Conservation (phyloP, 768 basidiomycete species). For the Hericium erinaceus region DNA sequence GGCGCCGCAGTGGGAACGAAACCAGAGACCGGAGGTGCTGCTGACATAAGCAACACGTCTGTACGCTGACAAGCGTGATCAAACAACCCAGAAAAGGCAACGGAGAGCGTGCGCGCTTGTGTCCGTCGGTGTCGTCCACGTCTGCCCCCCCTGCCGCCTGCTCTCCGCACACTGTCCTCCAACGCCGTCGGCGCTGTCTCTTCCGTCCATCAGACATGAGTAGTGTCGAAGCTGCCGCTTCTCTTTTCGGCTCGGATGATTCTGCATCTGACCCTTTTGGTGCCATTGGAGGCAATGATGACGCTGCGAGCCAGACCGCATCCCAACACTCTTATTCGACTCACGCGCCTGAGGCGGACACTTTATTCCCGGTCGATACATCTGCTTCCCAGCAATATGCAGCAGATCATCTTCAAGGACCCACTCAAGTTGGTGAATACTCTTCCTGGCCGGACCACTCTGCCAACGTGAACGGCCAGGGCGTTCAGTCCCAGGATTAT, state of each 20-base stretch:
- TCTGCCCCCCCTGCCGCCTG: neutral
- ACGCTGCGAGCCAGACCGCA: neutral
- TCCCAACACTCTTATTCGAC: neutral
- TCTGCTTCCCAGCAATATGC: neutral
- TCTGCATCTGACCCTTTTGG: conserved; percentile 33
- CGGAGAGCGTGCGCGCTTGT: too few relatives aligned
- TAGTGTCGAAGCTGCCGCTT: conserved; percentile 68
- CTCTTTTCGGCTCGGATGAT: conserved; percentile 68
- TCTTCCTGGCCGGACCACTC: conserved; percentile 1
- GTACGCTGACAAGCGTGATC: too few relatives aligned
- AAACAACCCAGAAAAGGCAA: too few relatives aligned
- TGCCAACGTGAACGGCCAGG: neutral
- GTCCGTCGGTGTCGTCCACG: neutral
- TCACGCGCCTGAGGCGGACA: neutral
- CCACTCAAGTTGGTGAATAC: neutral
- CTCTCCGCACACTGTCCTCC: neutral
- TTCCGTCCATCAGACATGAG: conserved; percentile 34
- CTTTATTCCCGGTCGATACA: neutral
- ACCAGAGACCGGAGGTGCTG: too few relatives aligned
- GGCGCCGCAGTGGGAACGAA: too few relatives aligned
- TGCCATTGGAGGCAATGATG: conserved; percentile 6
- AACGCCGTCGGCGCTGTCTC: neutral
- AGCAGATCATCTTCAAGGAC: neutral
- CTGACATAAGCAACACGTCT: too few relatives aligned
- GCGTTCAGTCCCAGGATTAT: conserved; percentile 2